A percentile compares a stretch with the other conserved stretches of the same genome.
phyloP scores from a whole-genome alignment of 2,329 filamentous ascomycete species.

The Phialophora expanda region DNA sequence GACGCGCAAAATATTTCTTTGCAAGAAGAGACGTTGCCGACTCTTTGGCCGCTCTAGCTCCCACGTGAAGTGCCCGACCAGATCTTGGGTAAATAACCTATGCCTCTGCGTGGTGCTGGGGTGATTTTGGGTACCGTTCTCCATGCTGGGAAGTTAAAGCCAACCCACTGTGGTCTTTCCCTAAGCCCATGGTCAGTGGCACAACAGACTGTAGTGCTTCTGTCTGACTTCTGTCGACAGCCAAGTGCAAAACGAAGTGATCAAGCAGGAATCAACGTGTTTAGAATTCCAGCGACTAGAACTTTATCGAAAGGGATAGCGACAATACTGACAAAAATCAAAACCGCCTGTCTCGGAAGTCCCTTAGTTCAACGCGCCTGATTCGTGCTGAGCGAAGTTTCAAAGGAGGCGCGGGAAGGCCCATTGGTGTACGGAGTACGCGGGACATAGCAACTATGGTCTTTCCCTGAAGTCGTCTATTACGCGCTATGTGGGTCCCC shows the following conservation, averaged over 20 bases:
- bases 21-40: conserved; percentile 25
- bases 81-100: conserved; percentile 21
- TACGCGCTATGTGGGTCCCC: too few species aligned
- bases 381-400: not conserved
- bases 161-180: conserved; percentile 17
- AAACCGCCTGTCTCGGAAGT: not conserved
- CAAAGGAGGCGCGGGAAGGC: not conserved
- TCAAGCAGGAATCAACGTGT: too few species aligned
- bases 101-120: conserved; percentile 17
- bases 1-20: conserved; percentile 29
- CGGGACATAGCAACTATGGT: too few species aligned
- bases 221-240: not conserved
- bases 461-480: too few species aligned
- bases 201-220: not conserved
- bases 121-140: conserved; percentile 3
- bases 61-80: conserved; percentile 31
- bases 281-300: not conserved
- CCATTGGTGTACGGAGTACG: not conserved
- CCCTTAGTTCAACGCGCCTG: not conserved
- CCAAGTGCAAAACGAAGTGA: not conserved
- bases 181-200: conserved; percentile 28
- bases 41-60: conserved; percentile 5
- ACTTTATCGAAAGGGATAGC: not conserved
- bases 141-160: conserved; percentile 30
- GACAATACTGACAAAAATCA: not conserved